Conservation (phyloP, 495 filamentous ascomycete genomes). For the Clohesyomyces aquaticus region DNA sequence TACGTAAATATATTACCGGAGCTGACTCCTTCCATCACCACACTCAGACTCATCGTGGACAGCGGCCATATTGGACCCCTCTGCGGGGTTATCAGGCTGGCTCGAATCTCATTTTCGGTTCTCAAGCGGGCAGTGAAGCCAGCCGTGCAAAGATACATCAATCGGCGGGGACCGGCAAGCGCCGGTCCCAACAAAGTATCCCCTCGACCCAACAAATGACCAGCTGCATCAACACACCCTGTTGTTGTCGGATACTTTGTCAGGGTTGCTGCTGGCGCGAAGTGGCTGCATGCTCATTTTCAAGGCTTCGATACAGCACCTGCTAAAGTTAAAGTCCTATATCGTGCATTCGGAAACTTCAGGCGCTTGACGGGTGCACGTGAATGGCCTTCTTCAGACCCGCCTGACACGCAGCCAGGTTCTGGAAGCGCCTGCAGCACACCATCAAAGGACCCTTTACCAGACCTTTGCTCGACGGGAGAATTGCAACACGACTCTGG, state of each 20-base stretch:
- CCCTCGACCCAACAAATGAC: no score
- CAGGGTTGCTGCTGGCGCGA: no score
- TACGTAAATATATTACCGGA: neutral
- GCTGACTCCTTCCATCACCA: neutral
- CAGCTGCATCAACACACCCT: no score
- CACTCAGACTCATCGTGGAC: neutral
- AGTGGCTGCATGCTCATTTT: no score
- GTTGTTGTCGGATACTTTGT: no score
- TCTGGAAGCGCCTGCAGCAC: neutral
- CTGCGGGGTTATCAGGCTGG: neutral
- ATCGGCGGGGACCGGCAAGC: no score
- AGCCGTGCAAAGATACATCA: no score
- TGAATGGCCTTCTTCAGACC: neutral
- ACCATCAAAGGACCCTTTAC: neutral
- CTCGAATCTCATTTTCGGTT: neutral
- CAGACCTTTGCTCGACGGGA: neutral
- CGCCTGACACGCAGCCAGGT: neutral
- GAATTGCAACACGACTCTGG: no score
- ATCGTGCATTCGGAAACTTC: no score
- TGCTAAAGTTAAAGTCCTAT: no score
- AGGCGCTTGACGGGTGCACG: neutral
- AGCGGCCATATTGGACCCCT: neutral
- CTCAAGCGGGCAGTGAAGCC: neutral
- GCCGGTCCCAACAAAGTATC: no score
- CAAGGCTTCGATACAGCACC: no score